Evolutionary conservation across 1,139 yeast species (phyloP).

Genomic region (Kluyveromyces sp.): DNA sequence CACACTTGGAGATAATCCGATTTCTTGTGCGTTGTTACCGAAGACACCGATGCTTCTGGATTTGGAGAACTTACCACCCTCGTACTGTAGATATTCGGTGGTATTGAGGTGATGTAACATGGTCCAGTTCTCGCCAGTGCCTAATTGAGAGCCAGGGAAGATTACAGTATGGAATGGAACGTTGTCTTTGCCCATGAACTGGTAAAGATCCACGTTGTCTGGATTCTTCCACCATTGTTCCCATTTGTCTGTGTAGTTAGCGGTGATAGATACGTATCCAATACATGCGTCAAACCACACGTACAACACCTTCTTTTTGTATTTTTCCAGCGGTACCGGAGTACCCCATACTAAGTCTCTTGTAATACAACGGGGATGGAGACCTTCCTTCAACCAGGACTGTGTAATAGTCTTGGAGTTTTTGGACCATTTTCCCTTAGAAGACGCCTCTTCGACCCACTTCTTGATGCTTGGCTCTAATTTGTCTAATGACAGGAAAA

Average conservation of each 20-base stretch:
- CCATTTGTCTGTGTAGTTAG: constrained; percentile 78
- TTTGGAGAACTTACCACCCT: constrained; percentile 95
- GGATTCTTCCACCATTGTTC: constrained; percentile 92
- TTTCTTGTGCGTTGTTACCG: constrained; percentile 94
- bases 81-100: constrained; percentile 94
- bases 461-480: constrained; percentile 64
- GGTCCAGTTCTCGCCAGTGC: constrained; percentile 87
- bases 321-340: constrained; percentile 84
- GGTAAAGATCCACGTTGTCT: constrained; percentile 76
- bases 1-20: constrained; percentile 84
- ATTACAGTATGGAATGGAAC: constrained; percentile 98
- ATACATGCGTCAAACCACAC: constrained; percentile 99
- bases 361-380: constrained; percentile 91
- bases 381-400: constrained; percentile 91
- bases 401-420: constrained; percentile 82
- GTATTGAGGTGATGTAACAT: constrained; percentile 85
- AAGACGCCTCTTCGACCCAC: constrained; percentile 67
- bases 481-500: constrained; percentile 76
- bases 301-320: constrained; percentile 80
- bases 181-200: constrained; percentile 98
- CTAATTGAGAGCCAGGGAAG: constrained; percentile 88
- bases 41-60: constrained; percentile 96
- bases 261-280: constrained; percentile 94
- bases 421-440: constrained; percentile 81
- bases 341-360: constrained; percentile 98